phyloP scores from a whole-genome alignment of 768 basidiomycete genomes.

The Filobasidium floriforme region DNA sequence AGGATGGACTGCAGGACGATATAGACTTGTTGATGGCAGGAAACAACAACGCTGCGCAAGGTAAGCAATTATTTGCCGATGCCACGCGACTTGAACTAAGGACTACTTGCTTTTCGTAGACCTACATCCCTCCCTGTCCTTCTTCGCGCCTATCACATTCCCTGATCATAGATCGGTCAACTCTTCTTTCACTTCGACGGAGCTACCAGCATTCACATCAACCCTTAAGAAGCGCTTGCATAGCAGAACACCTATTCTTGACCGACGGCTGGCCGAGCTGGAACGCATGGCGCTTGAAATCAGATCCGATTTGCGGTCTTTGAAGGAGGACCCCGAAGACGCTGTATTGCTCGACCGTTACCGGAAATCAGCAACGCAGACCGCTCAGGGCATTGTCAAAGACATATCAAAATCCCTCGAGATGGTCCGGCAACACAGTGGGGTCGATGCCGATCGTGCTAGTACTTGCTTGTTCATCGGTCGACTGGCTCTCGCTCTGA shows the following conservation, averaged over 20 bases:
- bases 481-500: not conserved
- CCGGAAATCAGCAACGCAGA: not conserved
- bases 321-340: conserved; percentile 7
- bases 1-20: conserved; percentile 34
- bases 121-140: conserved; percentile 51
- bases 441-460: not conserved
- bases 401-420: not conserved
- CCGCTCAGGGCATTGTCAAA: not conserved
- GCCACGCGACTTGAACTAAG: not conserved
- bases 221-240: conserved; percentile 58
- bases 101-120: conserved; percentile 45
- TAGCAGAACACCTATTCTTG: conserved; percentile 58
- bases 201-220: conserved; percentile 55
- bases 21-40: conserved; percentile 44
- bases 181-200: not conserved
- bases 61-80: conserved; percentile 25
- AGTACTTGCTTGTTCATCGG: not conserved
- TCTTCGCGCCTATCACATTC: conserved; percentile 50
- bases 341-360: not conserved
- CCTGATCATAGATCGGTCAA: not conserved
- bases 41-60: conserved; percentile 38
- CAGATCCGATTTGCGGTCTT: conserved; percentile 55
- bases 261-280: conserved; percentile 55
- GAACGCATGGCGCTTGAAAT: conserved; percentile 58
- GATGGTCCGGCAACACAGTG: not conserved